A percentile compares a stretch with the other conserved stretches of the same genome.
Conservation (phyloP, 371 early-diverging fungal genomes). For the Gilbertella persicaria region DNA sequence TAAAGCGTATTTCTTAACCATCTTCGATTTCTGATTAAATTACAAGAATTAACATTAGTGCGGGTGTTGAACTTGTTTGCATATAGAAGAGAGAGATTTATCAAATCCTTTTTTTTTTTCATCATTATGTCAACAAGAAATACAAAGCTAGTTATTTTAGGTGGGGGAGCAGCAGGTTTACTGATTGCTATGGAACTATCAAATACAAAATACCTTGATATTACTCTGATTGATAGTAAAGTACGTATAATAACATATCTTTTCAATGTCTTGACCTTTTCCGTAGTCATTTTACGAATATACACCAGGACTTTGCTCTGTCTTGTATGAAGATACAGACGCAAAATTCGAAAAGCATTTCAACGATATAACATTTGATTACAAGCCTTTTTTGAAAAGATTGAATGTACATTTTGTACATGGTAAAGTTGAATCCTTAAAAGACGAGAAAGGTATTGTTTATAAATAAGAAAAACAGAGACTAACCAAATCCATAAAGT, state of each 20-base stretch:
- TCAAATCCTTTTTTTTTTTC: background rate
- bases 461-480: background rate
- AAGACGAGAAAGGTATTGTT: conserved; percentile 27
- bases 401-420: conserved; percentile 24
- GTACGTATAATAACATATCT: no score
- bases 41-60: no score
- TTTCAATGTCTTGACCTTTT: no score
- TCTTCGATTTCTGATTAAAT: no score
- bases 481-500: background rate
- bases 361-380: conserved; percentile 25
- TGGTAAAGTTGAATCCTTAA: conserved; percentile 26
- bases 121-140: conserved; percentile 1
- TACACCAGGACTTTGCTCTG: conserved; percentile 41
- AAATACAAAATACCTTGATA: conserved; percentile 19
- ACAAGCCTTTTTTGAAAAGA: conserved; percentile 10
- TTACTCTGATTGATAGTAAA: conserved; percentile 45
- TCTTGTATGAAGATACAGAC: conserved; percentile 29
- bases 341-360: conserved; percentile 29
- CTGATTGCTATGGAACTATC: conserved; percentile 32
- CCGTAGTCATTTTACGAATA: conserved; percentile 40
- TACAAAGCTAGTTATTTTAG: conserved; percentile 31
- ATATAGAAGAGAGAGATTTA: background rate
- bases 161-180: conserved; percentile 43
- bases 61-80: no score
- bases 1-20: no score